A percentile compares a stretch with the other conserved stretches of the same genome.
Conservation (phyloP, 2,329 filamentous ascomycete genomes). For the Claviceps sp. region DNA sequence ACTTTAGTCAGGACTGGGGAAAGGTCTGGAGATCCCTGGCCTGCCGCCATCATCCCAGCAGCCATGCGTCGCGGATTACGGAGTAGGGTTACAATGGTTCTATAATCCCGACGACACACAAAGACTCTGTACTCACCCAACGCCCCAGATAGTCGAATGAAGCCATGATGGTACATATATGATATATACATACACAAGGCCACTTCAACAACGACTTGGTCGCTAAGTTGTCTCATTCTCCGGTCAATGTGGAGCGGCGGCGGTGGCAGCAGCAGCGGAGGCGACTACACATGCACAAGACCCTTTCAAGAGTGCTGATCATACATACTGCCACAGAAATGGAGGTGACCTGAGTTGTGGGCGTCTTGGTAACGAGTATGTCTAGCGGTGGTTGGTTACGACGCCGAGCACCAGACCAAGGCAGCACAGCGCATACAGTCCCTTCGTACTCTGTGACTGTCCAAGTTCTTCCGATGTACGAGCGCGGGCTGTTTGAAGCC, state of each 20-base stretch:
- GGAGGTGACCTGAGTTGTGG: neutral
- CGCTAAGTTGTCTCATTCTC: neutral
- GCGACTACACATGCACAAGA: neutral
- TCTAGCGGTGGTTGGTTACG: neutral
- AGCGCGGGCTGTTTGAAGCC: neutral
- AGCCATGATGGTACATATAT: too few relatives aligned
- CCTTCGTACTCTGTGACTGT: neutral
- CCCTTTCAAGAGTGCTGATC: neutral
- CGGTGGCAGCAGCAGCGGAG: neutral
- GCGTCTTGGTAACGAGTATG: neutral
- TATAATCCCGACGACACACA: too few relatives aligned
- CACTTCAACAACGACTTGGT: neutral
- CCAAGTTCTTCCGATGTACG: neutral
- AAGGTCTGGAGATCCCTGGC: too few relatives aligned
- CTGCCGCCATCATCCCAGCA: too few relatives aligned
- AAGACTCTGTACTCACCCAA: too few relatives aligned
- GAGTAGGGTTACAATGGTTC: too few relatives aligned
- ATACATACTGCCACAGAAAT: neutral
- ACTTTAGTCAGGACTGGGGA: too few relatives aligned
- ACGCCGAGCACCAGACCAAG: neutral
- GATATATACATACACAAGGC: neutral
- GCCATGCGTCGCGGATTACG: too few relatives aligned
- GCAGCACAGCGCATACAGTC: neutral
- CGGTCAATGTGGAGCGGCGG: neutral
- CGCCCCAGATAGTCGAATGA: too few relatives aligned